Base-by-base conservation (phyloP, 73 alveolate species). In the Tetrahymena borealis region DNA sequence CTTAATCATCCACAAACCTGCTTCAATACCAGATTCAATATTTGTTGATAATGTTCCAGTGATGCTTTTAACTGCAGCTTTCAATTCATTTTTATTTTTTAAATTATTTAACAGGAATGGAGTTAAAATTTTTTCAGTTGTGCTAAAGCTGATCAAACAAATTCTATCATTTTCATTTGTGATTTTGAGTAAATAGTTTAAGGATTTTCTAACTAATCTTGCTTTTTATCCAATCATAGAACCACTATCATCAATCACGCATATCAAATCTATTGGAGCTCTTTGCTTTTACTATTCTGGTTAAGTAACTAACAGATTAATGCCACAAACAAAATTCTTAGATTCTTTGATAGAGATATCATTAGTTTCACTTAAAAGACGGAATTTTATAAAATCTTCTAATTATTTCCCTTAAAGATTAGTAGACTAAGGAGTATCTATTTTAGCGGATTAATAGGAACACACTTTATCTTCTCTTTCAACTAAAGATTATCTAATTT, bases 1-100 rank as follows among this genome's bases (percentile, higher is more conserved):
- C 90, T 91, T 94, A 60, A 97, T 78, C 40, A 97, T 96, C 78
- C 93, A 78, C 18, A 96, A 91, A 32, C 95, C 96, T 28, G 60
- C 78, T 78, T 79, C 92, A 38, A 92, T 91, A n/a, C 95, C 95
- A 16, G 92, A 38, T 78, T 78, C 95, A 39, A 92, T 92, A 78
- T 92, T 92, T 1, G 95, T 92, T 16, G 92, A 37, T n/a, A 39
- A 92, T 78, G 90, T 78, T 13, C 90, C 90, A 18, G 24, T 40
- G 7, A 92, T 78, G 33, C 38, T 38, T 39, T 39, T 32, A 5
- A 92, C 78, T 77, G 95, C 92, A 12, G 33, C 39, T 40, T 92
- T 92, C 10, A 92, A 36, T 0, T 15, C 60, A 15, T 18, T 15
- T 13, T 92, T 92, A 78, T 92, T 92, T 78, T 92, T 92, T 20